Evolutionary conservation across 768 basidiomycete genomes (phyloP), one percentile per base, ranked within the genome.

Genomic region (Scleroderma citrinum): DNA sequence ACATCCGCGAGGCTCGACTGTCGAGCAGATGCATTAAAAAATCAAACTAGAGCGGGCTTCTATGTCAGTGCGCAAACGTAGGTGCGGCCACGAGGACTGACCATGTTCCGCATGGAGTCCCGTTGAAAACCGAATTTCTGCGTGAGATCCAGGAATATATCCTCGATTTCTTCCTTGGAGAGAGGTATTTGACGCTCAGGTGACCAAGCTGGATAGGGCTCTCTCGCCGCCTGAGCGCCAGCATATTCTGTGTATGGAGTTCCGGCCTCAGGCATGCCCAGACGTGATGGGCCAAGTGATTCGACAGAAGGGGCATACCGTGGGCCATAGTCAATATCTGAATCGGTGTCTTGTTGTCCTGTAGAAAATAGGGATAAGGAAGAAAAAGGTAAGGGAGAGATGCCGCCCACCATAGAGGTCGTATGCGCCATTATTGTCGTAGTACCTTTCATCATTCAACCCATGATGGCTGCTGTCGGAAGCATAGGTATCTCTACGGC

Each of bases 71-170:
- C 13, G 0, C 31, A 14, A 32, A 44, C 43, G 40, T 50, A 40
- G 4, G 39, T 34, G 34, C 44, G 19, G 26, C 26, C 14, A 53
- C 35, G 43, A 26, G 24, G 44, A 52, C 69, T 12, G 57, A 92
- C 89, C 89, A 91, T 96, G 76, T 92, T 98, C 52, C 92, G 77
- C 90, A 92, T 93, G 14, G 87, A 89, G 66, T 94, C 92, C 49
- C 85, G 76, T 72, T 94, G 96, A 65, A 99, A 99, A 53, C 96
- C 96, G 70, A 98, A 99, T 70, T 98, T 99, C 76, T 97, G 93
- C 23, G 92, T 86, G 30, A 99, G 77, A 73, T 98, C 96, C 44
- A 97, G 80, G 64, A 98, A 91, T 44, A 99, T 91, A 64, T 99
- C 96, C 66, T 98, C 95, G 48, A 98, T 97, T 73, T 97, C 96